These are phyloP conservation scores for Penicillium arizonense DNA, from an alignment of 495 filamentous ascomycete species.

Conservation along the genomic window DNA sequence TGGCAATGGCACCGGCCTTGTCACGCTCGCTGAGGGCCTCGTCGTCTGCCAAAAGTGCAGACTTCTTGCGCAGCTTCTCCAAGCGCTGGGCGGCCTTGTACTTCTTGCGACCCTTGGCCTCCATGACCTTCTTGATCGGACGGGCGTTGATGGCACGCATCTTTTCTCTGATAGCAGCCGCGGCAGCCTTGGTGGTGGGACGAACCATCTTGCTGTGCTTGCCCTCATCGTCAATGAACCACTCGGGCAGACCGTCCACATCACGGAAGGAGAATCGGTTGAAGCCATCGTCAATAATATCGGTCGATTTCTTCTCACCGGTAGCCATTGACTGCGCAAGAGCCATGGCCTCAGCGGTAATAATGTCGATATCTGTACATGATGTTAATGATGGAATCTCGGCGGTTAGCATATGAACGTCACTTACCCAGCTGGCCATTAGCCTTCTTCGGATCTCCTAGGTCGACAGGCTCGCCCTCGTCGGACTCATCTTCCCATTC, in stretches of 20 bases:
- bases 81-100: conserved; percentile 86
- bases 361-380: conserved; percentile 84
- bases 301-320: conserved; percentile 72
- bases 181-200: conserved; percentile 86
- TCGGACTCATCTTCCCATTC: conserved; percentile 51
- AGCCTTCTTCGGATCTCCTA: conserved; percentile 63
- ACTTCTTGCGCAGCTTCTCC: conserved; percentile 96
- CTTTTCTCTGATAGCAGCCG: conserved; percentile 94
- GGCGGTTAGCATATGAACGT: not conserved
- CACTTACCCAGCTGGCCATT: conserved; percentile 67
- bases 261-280: conserved; percentile 92
- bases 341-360: conserved; percentile 98
- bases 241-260: conserved; percentile 89
- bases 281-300: conserved; percentile 86
- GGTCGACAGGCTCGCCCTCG: conserved; percentile 60
- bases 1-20: conserved; percentile 81
- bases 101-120: conserved; percentile 95
- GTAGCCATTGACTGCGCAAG: conserved; percentile 90
- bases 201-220: conserved; percentile 80
- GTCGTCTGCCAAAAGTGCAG: conserved; percentile 78
- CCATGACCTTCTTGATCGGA: conserved; percentile 98
- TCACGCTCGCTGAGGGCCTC: conserved; percentile 92
- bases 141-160: conserved; percentile 89
- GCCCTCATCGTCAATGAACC: conserved; percentile 93
- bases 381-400: conserved; percentile 23